Percentiles rank a stretch among this genome's conserved stretches.
Conservation (phyloP, 495 filamentous ascomycete species). For the Tuber magnatum region DNA sequence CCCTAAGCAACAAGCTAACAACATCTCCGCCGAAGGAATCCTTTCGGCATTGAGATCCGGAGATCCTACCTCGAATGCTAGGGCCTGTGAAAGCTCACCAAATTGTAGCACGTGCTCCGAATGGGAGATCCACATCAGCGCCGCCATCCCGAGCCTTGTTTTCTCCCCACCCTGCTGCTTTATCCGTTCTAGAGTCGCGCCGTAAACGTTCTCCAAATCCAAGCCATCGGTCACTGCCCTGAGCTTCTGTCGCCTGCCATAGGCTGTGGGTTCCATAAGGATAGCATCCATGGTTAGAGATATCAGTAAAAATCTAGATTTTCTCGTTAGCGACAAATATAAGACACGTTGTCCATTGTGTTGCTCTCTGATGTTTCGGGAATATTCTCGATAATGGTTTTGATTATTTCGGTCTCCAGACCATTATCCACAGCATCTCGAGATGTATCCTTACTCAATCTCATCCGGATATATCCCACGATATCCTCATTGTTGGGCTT, state of each 20-base stretch:
- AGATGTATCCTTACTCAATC: not conserved
- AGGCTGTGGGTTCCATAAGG: not conserved
- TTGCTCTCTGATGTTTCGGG: not conserved
- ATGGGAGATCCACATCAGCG: not conserved
- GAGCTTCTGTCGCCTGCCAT: not conserved
- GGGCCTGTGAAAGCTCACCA: not conserved
- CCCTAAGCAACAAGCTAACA: too few species aligned
- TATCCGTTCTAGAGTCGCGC: not conserved
- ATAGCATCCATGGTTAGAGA: not conserved
- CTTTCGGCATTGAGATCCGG: not conserved
- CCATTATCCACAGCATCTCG: not conserved
- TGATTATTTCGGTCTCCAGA: not conserved
- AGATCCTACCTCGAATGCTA: not conserved
- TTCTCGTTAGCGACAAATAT: not conserved
- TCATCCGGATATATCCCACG: not conserved
- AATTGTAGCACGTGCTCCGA: not conserved
- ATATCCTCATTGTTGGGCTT: not conserved
- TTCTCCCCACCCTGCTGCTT: not conserved
- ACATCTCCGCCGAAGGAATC: too few species aligned
- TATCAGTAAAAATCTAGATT: not conserved
- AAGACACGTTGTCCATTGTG: not conserved
- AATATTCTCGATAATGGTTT: not conserved
- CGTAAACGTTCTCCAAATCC: not conserved
- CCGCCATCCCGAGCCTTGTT: not conserved
- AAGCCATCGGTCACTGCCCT: not conserved